Base-by-base conservation (phyloP, 2,329 filamentous ascomycete species). In the Tympanopsis confertula region DNA sequence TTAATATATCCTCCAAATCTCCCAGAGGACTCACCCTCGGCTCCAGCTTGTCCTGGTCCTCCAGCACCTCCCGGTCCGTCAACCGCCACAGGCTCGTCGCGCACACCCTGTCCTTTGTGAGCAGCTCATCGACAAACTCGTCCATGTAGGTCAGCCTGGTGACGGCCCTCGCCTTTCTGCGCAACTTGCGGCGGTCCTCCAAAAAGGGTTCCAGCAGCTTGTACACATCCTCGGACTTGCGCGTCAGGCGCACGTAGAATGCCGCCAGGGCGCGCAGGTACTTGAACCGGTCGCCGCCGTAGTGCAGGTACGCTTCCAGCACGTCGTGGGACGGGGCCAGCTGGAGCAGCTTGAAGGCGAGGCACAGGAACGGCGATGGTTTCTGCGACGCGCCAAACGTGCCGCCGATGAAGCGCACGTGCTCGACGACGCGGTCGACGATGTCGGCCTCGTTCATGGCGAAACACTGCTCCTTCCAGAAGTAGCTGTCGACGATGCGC, bases 391-490 rank as follows among this genome's bases (percentile, higher is more conserved):
- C 73, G 38, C 88, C 87, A 51, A 86, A 86, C 4, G 87, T 94
- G 47, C 91, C 91, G 44, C 88, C 91, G 40, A 98, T 74, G 58
- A 82, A 91, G 36, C 66, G 71, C 35, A 98, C 73, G 59, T 80
- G 71, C 49, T 89, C 82, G 19, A 86, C 83, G 1, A 93, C 88
- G 45, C 91, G 85, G 62, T 95, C 86, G 50, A 94, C 82, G 4
- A 98, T 67, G 58, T 79, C 74, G 38, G 76, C 75, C 55, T 81
- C 78, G 64, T 96, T 98, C 46, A 98, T 71, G 30, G 84, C 91
- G 61, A 96, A 98, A 58, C 91, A 95, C 64, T 95, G 88, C 62
- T 96, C 91, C 61, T 95, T 95, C 83, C 87, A 98, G 66, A 94
- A 98, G 63, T 94, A 93, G 38, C 79, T 86, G 54, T 94, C 87